phyloP scores from a whole-genome alignment of 768 basidiomycete genomes.

The Multifurca ochricompacta region DNA sequence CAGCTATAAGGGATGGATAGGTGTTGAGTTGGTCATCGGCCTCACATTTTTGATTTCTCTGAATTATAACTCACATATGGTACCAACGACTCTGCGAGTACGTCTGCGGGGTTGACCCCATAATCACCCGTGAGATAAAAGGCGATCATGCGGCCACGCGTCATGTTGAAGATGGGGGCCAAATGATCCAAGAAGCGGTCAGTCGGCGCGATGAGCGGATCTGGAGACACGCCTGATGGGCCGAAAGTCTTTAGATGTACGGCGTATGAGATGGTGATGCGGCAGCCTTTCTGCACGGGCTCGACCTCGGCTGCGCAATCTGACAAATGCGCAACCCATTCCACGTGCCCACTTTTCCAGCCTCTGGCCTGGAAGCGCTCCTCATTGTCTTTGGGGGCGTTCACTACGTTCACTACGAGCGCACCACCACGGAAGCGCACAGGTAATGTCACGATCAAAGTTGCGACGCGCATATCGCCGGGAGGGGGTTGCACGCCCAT shows the following conservation, averaged over 20 bases:
- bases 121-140: constrained; percentile 68
- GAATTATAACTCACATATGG: constrained; percentile 47
- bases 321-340: constrained; percentile 70
- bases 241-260: constrained; percentile 65
- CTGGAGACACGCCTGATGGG: constrained; percentile 39
- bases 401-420: constrained; percentile 52
- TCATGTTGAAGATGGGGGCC: constrained; percentile 63
- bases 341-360: constrained; percentile 57
- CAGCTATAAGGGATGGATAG: constrained; percentile 36
- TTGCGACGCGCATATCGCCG: constrained; percentile 65
- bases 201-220: constrained; percentile 65
- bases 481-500: constrained; percentile 49
- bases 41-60: background rate
- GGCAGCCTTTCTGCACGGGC: constrained; percentile 59
- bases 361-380: constrained; percentile 59
- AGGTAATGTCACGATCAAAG: constrained; percentile 65
- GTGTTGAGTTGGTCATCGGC: background rate
- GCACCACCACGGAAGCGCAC: constrained; percentile 67
- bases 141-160: constrained; percentile 62
- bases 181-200: constrained; percentile 66
- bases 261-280: constrained; percentile 62
- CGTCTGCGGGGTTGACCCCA: constrained; percentile 59
- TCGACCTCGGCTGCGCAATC: constrained; percentile 75
- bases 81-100: constrained; percentile 60
- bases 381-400: constrained; percentile 43